Conservation (phyloP, 225 moss, liverwort and hornwort species). For the Polytrichum commune region DNA sequence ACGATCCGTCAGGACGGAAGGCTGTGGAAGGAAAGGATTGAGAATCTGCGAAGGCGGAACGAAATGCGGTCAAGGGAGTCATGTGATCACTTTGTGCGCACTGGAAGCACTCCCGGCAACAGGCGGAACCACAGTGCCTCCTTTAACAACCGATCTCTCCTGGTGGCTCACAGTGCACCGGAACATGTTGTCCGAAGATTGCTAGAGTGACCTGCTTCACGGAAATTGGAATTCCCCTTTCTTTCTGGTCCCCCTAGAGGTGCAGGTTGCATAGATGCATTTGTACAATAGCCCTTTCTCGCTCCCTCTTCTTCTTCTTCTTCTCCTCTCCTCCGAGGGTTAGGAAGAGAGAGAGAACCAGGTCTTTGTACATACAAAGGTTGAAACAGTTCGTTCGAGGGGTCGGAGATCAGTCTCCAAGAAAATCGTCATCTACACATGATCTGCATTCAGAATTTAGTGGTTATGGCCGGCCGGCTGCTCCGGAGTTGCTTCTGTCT, state of each 20-base stretch:
- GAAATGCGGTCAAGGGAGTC: conserved; percentile 17
- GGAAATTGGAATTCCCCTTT: neutral
- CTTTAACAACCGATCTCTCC: conserved; percentile 31
- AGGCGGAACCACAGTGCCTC: conserved; percentile 28
- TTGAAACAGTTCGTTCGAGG: neutral
- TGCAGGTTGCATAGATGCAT: conserved; percentile 61
- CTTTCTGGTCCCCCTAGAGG: conserved; percentile 26
- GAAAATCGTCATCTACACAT: too few species aligned
- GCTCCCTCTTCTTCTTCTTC: conserved; percentile 19
- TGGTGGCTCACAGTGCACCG: conserved; percentile 33
- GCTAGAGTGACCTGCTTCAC: conserved; percentile 14
- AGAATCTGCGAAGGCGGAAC: conserved; percentile 11
- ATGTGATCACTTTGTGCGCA: neutral
- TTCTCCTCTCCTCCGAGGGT: conserved; percentile 8
- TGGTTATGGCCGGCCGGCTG: too few species aligned
- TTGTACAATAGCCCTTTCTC: conserved; percentile 58
- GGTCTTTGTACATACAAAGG: conserved; percentile 40
- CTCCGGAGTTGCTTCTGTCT: too few species aligned
- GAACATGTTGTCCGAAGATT: conserved; percentile 21
- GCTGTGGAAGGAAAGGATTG: conserved; percentile 46
- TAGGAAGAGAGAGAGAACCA: conserved; percentile 18
- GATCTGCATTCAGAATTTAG: too few species aligned
- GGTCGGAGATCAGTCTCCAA: too few species aligned
- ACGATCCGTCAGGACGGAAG: conserved; percentile 30
- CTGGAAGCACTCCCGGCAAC: conserved; percentile 15